phyloP scores from a whole-genome alignment of 805 yeast genomes.

The Pichia cephalocereana region DNA sequence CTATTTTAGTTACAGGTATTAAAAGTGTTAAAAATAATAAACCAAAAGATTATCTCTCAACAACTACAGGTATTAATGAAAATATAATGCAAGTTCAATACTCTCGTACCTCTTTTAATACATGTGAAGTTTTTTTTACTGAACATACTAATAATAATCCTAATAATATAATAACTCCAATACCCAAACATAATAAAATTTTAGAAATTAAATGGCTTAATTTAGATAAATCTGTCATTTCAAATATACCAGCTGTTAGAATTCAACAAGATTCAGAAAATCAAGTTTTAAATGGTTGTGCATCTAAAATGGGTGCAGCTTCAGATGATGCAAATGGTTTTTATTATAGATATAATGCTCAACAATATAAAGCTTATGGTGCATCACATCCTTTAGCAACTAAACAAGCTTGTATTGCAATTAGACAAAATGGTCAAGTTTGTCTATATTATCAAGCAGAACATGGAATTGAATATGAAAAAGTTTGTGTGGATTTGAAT shows the following conservation, averaged over 20 bases:
- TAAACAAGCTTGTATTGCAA: conserved; percentile 61
- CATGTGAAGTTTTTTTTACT: conserved; percentile 39
- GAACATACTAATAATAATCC: conserved; percentile 24
- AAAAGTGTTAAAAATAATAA: conserved; percentile 19
- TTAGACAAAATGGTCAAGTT: conserved; percentile 54
- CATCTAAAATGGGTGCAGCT: conserved; percentile 29
- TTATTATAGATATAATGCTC: conserved; percentile 45
- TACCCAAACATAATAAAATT: conserved; percentile 15
- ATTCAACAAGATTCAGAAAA: conserved; percentile 19
- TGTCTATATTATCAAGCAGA: conserved; percentile 57
- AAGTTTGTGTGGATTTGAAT: conserved; percentile 20
- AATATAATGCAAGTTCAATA: conserved; percentile 26
- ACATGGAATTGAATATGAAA: conserved; percentile 49
- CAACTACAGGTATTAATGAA: conserved; percentile 31
- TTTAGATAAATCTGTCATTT: conserved; percentile 56
- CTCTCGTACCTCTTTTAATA: conserved; percentile 28
- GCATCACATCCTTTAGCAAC: conserved; percentile 58
- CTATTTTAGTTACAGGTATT: conserved; percentile 46
- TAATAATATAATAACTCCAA: conserved; percentile 12
- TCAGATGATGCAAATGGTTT: conserved; percentile 24
- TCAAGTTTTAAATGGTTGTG: conserved; percentile 26
- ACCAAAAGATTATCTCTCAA: conserved; percentile 10
- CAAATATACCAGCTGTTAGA: conserved; percentile 49
- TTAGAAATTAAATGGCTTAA: conserved; percentile 66
- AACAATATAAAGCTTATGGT: conserved; percentile 51